Evolutionary conservation across 148 eudicot genomes (phyloP).

Genomic region (Camellia granthamiana): DNA sequence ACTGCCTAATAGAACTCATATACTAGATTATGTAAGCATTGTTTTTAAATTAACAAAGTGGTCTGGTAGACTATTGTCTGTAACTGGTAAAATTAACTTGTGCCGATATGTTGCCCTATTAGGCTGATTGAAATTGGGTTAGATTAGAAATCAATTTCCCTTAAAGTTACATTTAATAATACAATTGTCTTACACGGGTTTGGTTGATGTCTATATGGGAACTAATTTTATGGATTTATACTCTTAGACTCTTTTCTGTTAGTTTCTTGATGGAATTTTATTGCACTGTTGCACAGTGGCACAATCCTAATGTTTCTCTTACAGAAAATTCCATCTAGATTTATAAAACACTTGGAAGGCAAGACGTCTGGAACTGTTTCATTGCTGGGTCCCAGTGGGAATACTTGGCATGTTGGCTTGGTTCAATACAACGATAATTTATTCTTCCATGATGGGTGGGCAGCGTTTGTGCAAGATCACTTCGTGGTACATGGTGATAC

Average conservation of each 20-base stretch:
- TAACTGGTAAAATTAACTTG: not conserved
- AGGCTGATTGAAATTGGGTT: not conserved
- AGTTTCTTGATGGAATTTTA: not conserved
- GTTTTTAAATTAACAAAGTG: not conserved
- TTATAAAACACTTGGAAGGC: constrained; percentile 54
- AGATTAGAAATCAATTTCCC: not conserved
- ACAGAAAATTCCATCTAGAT: constrained; percentile 75
- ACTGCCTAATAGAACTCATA: not conserved
- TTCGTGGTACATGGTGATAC: constrained; percentile 65
- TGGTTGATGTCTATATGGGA: not conserved
- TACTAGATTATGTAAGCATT: not conserved
- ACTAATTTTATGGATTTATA: not conserved
- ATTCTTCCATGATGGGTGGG: constrained; percentile 71
- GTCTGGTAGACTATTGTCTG: not conserved
- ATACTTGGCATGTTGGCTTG: constrained; percentile 61
- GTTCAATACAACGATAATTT: constrained; percentile 43
- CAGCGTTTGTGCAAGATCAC: constrained; percentile 69
- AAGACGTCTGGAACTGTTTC: constrained; percentile 43
- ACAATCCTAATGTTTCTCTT: constrained; percentile 5
- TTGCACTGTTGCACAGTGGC: not conserved
- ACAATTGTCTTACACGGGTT: not conserved
- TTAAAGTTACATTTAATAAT: not conserved
- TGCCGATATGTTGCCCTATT: not conserved
- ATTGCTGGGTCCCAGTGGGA: constrained; percentile 82
- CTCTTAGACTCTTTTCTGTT: not conserved